A percentile compares a stretch with the other conserved stretches of the same genome.
These are phyloP conservation scores for Rhinocladiella similis DNA, from an alignment of 2,329 filamentous ascomycete species.

Conservation along the genomic window DNA sequence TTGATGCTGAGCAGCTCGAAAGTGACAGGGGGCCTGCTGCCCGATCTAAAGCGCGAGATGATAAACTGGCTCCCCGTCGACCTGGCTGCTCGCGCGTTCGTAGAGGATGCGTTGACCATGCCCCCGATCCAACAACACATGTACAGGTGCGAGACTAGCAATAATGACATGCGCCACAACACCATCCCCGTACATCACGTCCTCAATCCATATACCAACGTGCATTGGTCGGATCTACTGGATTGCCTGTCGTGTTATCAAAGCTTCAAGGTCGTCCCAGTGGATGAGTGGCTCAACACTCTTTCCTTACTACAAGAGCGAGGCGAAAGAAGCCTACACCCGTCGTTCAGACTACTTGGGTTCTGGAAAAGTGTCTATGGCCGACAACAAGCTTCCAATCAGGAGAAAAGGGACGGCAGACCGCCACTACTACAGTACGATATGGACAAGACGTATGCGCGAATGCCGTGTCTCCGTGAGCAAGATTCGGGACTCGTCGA, in stretches of 20 bases:
- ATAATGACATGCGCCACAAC: too few relatives aligned
- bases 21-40: slow-evolving; percentile 48
- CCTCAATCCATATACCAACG: slow-evolving; percentile 44
- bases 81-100: slow-evolving; percentile 39
- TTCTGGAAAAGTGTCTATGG: slow-evolving; percentile 51
- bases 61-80: slow-evolving; percentile 48
- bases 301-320: slow-evolving; percentile 36
- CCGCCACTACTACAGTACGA: neutral
- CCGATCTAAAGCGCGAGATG: slow-evolving; percentile 44
- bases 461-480: slow-evolving; percentile 8
- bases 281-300: slow-evolving; percentile 44
- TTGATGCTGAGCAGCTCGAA: slow-evolving; percentile 48
- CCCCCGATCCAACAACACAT: neutral
- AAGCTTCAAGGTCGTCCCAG: slow-evolving; percentile 40
- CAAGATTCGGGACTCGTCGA: slow-evolving; percentile 3
- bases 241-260: slow-evolving; percentile 1
- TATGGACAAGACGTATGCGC: slow-evolving; percentile 10
- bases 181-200: slow-evolving; percentile 49
- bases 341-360: slow-evolving; percentile 49
- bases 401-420: neutral
- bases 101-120: slow-evolving; percentile 23
- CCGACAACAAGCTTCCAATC: neutral
- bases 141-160: too few relatives aligned
- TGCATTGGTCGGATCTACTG: slow-evolving; percentile 11
- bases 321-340: slow-evolving; percentile 36